Percentiles rank a stretch among this genome's conserved stretches.
Conservation (phyloP, 163 green algal genomes). For the Scenedesmus sp. region DNA sequence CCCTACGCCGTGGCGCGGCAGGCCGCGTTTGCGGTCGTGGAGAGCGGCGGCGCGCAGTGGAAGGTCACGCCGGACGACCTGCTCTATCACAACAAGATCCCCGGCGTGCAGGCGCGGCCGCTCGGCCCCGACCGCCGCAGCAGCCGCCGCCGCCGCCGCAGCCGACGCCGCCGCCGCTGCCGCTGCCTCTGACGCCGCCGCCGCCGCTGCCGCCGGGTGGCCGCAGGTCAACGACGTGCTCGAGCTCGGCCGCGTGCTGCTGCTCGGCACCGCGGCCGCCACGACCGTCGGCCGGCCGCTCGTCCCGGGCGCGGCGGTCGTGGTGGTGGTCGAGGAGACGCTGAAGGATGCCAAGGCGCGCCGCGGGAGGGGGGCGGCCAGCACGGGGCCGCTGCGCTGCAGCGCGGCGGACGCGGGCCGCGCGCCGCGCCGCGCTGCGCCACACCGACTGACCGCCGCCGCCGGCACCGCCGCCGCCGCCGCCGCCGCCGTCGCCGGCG, state of each 20-base stretch:
- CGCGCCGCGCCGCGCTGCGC: no score
- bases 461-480: no score
- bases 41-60: slow-evolving; percentile 83
- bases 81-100: slow-evolving; percentile 69
- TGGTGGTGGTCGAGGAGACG: slow-evolving; percentile 86
- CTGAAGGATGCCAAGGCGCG: slow-evolving; percentile 92
- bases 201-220: no score
- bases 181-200: no score
- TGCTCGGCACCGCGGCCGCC: slow-evolving; percentile 74
- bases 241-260: slow-evolving; percentile 78
- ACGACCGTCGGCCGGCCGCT: slow-evolving; percentile 89
- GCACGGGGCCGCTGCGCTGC: background rate
- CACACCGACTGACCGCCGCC: no score
- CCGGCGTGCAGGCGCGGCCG: no score
- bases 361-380: no score
- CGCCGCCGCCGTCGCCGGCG: no score
- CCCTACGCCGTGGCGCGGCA: slow-evolving; percentile 50
- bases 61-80: slow-evolving; percentile 82
- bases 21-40: slow-evolving; percentile 82
- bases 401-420: background rate
- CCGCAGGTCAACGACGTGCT: slow-evolving; percentile 81
- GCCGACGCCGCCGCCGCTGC: no score
- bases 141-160: no score
- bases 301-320: slow-evolving; percentile 75
- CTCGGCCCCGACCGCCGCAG: no score